A percentile compares a stretch with the other conserved stretches of the same genome.
Evolutionary conservation across 768 basidiomycete species (phyloP).

Genomic region (Tylopilus plumbeoviolaceoides): DNA sequence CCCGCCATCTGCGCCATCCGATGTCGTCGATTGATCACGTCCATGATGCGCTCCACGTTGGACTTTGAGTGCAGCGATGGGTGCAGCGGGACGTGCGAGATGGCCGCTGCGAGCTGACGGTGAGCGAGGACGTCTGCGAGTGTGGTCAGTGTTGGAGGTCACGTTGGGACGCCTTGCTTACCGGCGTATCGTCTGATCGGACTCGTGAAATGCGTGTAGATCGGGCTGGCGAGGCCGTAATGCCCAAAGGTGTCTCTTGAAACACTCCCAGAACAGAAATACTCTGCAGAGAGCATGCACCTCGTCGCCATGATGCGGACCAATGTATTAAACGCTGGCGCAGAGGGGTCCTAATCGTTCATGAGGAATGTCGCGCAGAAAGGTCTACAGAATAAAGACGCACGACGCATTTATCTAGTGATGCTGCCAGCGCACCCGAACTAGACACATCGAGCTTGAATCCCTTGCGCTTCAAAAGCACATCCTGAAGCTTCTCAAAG

Average conservation of each 20-base stretch:
- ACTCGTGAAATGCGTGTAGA: constrained; percentile 98
- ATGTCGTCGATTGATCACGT: constrained; percentile 86
- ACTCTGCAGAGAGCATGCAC: constrained; percentile 98
- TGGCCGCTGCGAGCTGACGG: constrained; percentile 88
- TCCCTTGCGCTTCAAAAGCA: constrained; percentile 80
- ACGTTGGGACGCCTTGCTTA: constrained; percentile 28
- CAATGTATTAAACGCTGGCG: constrained; percentile 93
- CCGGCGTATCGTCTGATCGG: constrained; percentile 96
- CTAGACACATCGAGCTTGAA: constrained; percentile 84
- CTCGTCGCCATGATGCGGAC: constrained; percentile 99
- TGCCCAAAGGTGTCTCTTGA: constrained; percentile 90
- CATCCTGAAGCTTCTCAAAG: constrained; percentile 94
- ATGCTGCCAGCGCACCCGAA: constrained; percentile 84
- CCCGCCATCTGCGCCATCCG: constrained; percentile 98
- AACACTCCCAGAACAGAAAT: constrained; percentile 95
- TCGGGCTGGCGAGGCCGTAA: constrained; percentile 94
- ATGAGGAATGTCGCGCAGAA: background rate
- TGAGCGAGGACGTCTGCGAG: constrained; percentile 86
- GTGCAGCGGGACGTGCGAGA: constrained; percentile 79
- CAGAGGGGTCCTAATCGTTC: constrained; percentile 59
- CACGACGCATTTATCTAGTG: constrained; percentile 84
- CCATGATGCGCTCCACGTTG: constrained; percentile 82
- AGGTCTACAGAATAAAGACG: constrained; percentile 25
- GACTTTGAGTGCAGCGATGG: constrained; percentile 82
- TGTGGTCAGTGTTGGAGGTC: background rate